Conservation (phyloP, 1,139 yeast species). For the Nadsonia starkeyi-henricii region DNA sequence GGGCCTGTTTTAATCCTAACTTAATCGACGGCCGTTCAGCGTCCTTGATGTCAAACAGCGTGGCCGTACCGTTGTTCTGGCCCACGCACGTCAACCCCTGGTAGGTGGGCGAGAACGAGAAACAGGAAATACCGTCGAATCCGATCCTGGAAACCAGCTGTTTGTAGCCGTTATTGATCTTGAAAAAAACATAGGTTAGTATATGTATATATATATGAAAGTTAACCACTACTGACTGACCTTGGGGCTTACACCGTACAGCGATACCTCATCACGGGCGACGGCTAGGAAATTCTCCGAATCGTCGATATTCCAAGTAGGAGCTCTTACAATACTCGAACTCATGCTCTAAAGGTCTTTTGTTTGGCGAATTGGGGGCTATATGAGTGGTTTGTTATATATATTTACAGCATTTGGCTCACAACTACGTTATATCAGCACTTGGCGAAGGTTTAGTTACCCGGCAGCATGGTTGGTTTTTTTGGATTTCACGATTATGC, state of each 20-base stretch:
- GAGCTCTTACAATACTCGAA: neutral
- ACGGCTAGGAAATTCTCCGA: neutral
- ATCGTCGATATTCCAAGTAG: neutral
- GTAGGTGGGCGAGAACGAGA: conserved; percentile 44
- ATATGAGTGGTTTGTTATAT: no score
- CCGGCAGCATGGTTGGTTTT: no score
- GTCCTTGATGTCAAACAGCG: conserved; percentile 43
- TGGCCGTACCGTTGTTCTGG: conserved; percentile 53
- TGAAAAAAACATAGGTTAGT: conserved; percentile 1
- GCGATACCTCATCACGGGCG: conserved; percentile 48
- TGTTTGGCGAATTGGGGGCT: no score
- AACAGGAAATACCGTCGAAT: conserved; percentile 58
- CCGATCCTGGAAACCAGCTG: conserved; percentile 36
- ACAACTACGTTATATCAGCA: no score
- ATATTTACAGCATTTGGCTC: no score
- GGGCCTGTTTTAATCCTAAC: conserved; percentile 49
- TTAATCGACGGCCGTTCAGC: conserved; percentile 30
- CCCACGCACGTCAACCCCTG: conserved; percentile 52
- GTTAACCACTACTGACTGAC: conserved; percentile 5
- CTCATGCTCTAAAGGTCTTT: no score
- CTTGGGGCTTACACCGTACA: conserved; percentile 37
- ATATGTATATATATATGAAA: neutral
- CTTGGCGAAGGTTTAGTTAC: no score
- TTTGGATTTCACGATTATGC: no score
- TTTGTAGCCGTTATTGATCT: conserved; percentile 7